Base-by-base conservation (phyloP, 2,329 filamentous ascomycete genomes). In the Penicillium sp. region DNA sequence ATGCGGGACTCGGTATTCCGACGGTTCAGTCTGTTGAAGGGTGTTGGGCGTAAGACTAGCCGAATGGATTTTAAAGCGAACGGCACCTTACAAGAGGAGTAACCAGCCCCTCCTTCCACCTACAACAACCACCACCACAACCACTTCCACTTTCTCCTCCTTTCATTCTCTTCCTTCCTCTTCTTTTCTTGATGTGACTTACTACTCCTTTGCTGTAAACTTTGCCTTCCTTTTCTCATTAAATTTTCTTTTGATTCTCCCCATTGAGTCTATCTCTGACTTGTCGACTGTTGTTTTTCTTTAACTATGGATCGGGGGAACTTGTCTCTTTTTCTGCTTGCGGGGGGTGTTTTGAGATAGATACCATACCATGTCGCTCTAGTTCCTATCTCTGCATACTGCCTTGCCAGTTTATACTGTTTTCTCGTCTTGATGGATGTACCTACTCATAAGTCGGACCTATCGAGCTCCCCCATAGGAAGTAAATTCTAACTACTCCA, bases 21-120 rank as follows among this genome's bases (percentile, higher is more conserved):
- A 79, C 80, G 92, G 70, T 81, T 96, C 65, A 95, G 90, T 73
- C 81, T 92, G 69, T 81, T 96, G 70, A 90, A 89, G 73, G 73
- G 73, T 8, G 82, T 92, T 53, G 88, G 89, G 34, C 88, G 87
- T 73, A 91, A 90, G 78, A 80, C 79, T 48, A 86, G 84, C 71
- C 88, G 86, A 73, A 78, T 70, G 59, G 83, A 79, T 71, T 81
- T 77, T 38, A 68, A 71, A 60, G 69, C 73, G 35, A 64, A 69
- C 48, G 69, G 70, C 15, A 66, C 68, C 45, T 61, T 78, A 39
- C 71, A 63, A 39, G 76, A 78, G 65, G 76, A 79, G 67, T 79
- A 64, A 71, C 50, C 20, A 28, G 25, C 25, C 25, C 15, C 15
- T 54, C n/a, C 22, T 58, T 38, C 14, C 48, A 43, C 50, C 54